Conservation (phyloP, 2,329 filamentous ascomycete species). For the Cryphonectria parasitica region DNA sequence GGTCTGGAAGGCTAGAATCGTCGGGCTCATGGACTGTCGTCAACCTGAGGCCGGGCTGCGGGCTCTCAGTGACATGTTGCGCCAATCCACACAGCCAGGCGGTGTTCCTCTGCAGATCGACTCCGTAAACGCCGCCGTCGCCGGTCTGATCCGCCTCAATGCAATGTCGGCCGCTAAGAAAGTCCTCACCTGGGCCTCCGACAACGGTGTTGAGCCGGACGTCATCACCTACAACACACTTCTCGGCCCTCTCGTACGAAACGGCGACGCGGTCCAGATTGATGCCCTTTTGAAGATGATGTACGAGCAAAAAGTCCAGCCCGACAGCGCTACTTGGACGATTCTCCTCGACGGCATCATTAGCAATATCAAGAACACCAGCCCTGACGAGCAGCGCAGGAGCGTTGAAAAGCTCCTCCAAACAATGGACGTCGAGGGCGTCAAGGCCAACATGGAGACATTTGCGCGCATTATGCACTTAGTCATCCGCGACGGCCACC, state of each 20-base stretch:
- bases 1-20: constrained; percentile 74
- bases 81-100: constrained; percentile 36
- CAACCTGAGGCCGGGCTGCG: constrained; percentile 60
- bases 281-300: constrained; percentile 61
- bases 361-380: constrained; percentile 44
- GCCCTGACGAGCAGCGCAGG: constrained; percentile 53
- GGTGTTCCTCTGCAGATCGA: constrained; percentile 47
- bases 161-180: constrained; percentile 54
- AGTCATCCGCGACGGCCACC: constrained; percentile 49
- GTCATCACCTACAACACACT: constrained; percentile 70
- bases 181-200: constrained; percentile 63
- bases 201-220: constrained; percentile 59
- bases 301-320: constrained; percentile 55
- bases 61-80: constrained; percentile 69
- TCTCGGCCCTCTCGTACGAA: constrained; percentile 62
- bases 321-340: constrained; percentile 73
- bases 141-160: constrained; percentile 58
- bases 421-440: constrained; percentile 59
- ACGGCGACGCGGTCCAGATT: constrained; percentile 52
- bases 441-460: constrained; percentile 63
- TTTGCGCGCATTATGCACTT: constrained; percentile 74
- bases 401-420: constrained; percentile 59
- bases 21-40: constrained; percentile 63
- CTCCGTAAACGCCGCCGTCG: constrained; percentile 71
- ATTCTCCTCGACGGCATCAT: constrained; percentile 68